Conservation (phyloP, 176 grass and related monocot genomes). For the Areca catechu region DNA sequence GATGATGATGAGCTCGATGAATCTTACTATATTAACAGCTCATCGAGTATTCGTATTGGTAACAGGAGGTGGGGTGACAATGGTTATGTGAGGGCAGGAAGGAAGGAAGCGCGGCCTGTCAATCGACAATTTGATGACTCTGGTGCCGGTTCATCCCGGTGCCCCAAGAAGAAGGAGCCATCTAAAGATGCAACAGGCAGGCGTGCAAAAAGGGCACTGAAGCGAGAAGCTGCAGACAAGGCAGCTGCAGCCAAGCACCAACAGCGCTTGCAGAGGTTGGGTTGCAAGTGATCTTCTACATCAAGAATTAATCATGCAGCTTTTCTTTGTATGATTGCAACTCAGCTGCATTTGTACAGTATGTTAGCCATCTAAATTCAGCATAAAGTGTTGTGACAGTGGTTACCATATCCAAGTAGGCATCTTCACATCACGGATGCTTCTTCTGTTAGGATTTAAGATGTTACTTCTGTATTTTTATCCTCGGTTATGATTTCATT, state of each 20-base stretch:
- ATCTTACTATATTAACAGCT: slow-evolving; percentile 51
- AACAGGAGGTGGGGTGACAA: slow-evolving; percentile 94
- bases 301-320: neutral
- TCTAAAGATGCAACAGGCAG: slow-evolving; percentile 54
- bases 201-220: slow-evolving; percentile 76
- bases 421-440: too few relatives aligned
- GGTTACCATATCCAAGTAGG: too few relatives aligned
- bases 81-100: slow-evolving; percentile 71
- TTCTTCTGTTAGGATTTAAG: too few relatives aligned
- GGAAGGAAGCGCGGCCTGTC: slow-evolving; percentile 68
- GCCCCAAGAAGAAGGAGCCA: slow-evolving; percentile 46
- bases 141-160: slow-evolving; percentile 37
- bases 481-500: too few relatives aligned
- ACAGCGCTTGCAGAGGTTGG: slow-evolving; percentile 74
- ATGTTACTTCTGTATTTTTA: too few relatives aligned
- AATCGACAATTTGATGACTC: slow-evolving; percentile 16
- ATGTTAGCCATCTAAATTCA: too few relatives aligned
- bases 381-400: too few relatives aligned
- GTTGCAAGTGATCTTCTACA: slow-evolving; percentile 9
- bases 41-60: slow-evolving; percentile 57
- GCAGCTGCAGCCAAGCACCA: slow-evolving; percentile 76
- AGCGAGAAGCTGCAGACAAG: slow-evolving; percentile 85
- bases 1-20: slow-evolving; percentile 53
- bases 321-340: neutral
- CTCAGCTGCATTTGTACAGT: too few relatives aligned